Base-by-base conservation (phyloP, 805 yeast genomes). In the Metschnikowia similis region DNA sequence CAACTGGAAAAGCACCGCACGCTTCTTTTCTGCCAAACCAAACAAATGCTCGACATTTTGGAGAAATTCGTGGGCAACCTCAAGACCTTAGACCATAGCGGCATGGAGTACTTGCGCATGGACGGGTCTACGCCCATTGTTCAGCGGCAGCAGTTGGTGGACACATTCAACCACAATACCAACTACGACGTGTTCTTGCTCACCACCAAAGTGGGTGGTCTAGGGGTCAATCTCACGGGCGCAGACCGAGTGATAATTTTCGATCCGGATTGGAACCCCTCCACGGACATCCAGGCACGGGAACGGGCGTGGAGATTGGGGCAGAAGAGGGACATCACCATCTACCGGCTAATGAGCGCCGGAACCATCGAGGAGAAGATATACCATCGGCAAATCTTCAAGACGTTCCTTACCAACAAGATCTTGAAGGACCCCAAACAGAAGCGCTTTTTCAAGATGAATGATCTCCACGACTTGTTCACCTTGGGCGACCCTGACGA, bases 191-290 rank as follows among this genome's bases (percentile, higher is more conserved):
- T 94, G 1, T 94, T 94, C 64, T 66, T 94, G 21, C 70, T 94
- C 35, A 94, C 99, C 0, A 94, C 99, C 0, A 81, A 92, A 60
- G 99, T 94, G 6, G 99, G 99, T 17, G 99, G 99, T 0, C 71
- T 94, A 36, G 99, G 99, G 17, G 88, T 92, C 1, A 92, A 92
- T 65, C 66, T 92, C 41, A 92, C 97, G 0, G 98, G 98, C 3
- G 98, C 99, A 0, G 90, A 90, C 56, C 71, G 98, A 41, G 97
- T 92, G 10, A 89, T 92, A 21, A 92, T 92, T 13, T 92, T 80
- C 64, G 99, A 92, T 61, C 99, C 99, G 0, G 98, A 94, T 67
- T 92, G 99, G 99, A 92, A 92, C 62, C 99, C 99, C 0, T 89
- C 97, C 0, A 94, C 98, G 0, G 99, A 92, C 70, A 77, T 91